Conservation (phyloP, 345 rosid species). For the Heritiera littoralis region DNA sequence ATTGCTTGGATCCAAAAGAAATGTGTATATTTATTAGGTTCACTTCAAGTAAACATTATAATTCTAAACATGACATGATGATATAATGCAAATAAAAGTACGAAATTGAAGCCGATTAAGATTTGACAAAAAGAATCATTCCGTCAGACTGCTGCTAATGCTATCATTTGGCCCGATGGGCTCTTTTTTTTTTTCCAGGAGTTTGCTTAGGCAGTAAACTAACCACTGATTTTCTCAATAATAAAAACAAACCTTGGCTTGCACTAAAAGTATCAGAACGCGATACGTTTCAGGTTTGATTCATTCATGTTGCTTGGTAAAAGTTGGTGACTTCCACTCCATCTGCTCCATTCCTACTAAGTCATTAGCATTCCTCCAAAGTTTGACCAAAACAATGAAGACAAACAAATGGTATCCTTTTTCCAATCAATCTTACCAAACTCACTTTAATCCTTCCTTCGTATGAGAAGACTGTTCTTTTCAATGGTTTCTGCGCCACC, state of each 20-base stretch:
- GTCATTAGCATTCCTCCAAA: constrained; percentile 29
- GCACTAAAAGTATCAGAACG: neutral
- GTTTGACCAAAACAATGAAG: constrained; percentile 4
- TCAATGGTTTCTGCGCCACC: neutral
- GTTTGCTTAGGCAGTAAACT: constrained; percentile 16
- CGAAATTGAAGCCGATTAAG: no score
- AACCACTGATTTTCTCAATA: neutral
- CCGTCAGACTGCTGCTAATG: no score
- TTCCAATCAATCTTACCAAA: constrained; percentile 34
- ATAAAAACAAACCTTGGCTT: constrained; percentile 24
- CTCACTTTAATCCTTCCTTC: neutral
- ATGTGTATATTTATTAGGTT: no score
- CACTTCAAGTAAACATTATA: no score
- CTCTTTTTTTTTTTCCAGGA: neutral
- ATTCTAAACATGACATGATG: no score
- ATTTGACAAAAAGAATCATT: no score
- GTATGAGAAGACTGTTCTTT: neutral
- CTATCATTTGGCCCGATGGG: neutral
- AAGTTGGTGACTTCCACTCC: constrained; percentile 68
- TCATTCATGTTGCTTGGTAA: constrained; percentile 1
- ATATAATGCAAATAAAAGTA: no score
- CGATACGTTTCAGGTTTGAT: constrained; percentile 38
- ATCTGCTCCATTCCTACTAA: constrained; percentile 49
- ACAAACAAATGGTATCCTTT: neutral
- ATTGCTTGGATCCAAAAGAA: neutral